A percentile compares a stretch with the other conserved stretches of the same genome.
Conservation (phyloP, 140 eudicot species). For the Stevia rebaudiana region DNA sequence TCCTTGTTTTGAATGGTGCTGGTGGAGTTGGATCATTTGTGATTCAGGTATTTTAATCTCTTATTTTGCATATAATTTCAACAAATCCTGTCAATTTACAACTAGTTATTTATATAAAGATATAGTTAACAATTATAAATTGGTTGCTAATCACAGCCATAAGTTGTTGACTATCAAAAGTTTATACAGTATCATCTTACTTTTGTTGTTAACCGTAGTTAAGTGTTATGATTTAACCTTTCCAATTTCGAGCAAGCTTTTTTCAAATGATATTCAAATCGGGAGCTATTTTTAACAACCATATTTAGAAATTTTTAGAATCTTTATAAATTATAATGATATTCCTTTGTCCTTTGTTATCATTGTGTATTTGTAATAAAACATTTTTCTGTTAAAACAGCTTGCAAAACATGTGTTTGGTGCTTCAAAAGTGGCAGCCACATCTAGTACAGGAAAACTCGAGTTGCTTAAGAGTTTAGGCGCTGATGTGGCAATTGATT, state of each 20-base stretch:
- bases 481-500: constrained; percentile 79
- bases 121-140: neutral
- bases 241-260: neutral
- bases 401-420: constrained; percentile 83
- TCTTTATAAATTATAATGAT: too few species aligned
- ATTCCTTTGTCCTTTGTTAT: neutral
- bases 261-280: too few species aligned
- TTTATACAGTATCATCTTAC: neutral
- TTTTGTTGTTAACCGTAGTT: neutral
- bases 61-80: neutral
- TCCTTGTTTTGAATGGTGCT: constrained; percentile 84
- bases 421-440: constrained; percentile 81
- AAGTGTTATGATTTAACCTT: neutral
- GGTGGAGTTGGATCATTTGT: constrained; percentile 92
- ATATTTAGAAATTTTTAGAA: too few species aligned
- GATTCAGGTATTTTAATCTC: constrained; percentile 48
- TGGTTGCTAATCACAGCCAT: neutral
- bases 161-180: neutral
- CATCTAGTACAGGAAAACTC: constrained; percentile 69
- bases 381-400: constrained; percentile 28
- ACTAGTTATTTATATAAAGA: neutral
- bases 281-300: too few species aligned
- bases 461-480: constrained; percentile 75
- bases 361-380: neutral
- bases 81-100: neutral